Evolutionary conservation across 2,329 filamentous ascomycete genomes (phyloP).

Genomic region (Rhynchosporium secalis): DNA sequence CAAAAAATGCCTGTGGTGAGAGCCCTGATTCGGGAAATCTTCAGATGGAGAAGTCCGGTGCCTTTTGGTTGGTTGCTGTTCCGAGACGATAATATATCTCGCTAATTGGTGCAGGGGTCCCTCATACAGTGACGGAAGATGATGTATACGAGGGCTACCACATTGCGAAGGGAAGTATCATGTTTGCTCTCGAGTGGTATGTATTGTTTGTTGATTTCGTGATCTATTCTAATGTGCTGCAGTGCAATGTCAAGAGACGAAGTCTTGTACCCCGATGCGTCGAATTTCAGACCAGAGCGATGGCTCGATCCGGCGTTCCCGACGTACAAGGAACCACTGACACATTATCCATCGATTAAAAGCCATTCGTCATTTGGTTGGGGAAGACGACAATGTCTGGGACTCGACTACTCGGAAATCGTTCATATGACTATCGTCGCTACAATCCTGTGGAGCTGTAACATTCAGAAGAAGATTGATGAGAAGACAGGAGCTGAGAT

Average conservation of each 20-base stretch:
- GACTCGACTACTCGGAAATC: constrained; percentile 49
- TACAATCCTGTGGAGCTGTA: constrained; percentile 22
- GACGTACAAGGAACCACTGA: constrained; percentile 46
- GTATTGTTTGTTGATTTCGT: not conserved
- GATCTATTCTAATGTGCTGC: not conserved
- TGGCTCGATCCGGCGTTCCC: constrained; percentile 42
- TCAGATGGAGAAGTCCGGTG: constrained; percentile 45
- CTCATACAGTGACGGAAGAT: constrained; percentile 53
- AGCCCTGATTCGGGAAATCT: constrained; percentile 47
- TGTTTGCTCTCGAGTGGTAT: constrained; percentile 33
- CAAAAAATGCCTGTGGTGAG: constrained; percentile 46
- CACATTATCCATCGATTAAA: constrained; percentile 58
- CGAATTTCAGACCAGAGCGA: constrained; percentile 47
- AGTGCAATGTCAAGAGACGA: constrained; percentile 38
- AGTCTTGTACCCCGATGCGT: constrained; percentile 44
- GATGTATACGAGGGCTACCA: constrained; percentile 50
- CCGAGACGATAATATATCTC: constrained; percentile 37
- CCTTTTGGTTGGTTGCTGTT: constrained; percentile 15
- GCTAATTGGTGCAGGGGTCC: constrained; percentile 52
- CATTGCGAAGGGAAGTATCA: constrained; percentile 38
- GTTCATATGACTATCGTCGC: constrained; percentile 14
- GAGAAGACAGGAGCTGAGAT: constrained; percentile 8
- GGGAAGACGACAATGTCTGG: constrained; percentile 52
- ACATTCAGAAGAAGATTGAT: constrained; percentile 20
- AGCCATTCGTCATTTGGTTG: constrained; percentile 53